Conservation (phyloP, 352 stramenopile genomes). For the Blastocystis hominis region DNA sequence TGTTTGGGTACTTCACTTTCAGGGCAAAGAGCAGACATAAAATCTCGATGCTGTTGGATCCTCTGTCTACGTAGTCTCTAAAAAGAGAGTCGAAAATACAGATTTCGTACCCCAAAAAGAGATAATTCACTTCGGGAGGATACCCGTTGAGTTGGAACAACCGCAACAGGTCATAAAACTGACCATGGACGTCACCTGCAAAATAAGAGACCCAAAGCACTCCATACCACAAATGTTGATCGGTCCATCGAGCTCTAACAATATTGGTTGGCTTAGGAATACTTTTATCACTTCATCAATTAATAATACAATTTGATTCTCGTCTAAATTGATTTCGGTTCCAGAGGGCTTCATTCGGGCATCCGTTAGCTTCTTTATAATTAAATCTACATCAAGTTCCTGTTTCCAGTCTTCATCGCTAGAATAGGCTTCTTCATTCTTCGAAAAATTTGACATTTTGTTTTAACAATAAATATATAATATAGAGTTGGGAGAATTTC, state of each 20-base stretch:
- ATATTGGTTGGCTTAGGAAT: slow-evolving; percentile 92
- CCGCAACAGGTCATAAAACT: slow-evolving; percentile 93
- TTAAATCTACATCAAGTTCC: slow-evolving; percentile 59
- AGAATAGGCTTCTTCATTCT: neutral
- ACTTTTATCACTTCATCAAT: slow-evolving; percentile 88
- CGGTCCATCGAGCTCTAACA: slow-evolving; percentile 92
- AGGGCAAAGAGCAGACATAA: slow-evolving; percentile 60
- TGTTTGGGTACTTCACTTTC: slow-evolving; percentile 60
- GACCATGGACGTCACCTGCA: slow-evolving; percentile 83
- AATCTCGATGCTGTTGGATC: slow-evolving; percentile 61
- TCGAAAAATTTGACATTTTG: neutral
- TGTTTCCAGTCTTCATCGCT: neutral
- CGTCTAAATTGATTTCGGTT: slow-evolving; percentile 81
- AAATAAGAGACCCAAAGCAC: neutral
- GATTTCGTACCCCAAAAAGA: slow-evolving; percentile 79
- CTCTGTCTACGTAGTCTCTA: slow-evolving; percentile 62
- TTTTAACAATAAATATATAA: neutral
- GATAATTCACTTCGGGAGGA: slow-evolving; percentile 85
- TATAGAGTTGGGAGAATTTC: neutral
- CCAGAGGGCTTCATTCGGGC: slow-evolving; percentile 73
- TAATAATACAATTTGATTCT: slow-evolving; percentile 88
- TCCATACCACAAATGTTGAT: slow-evolving; percentile 86
- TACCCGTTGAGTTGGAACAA: slow-evolving; percentile 85
- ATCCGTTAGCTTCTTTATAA: slow-evolving; percentile 66
- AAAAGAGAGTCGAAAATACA: neutral